Evolutionary conservation across 306 rosid genomes (phyloP).

Genomic region (Lotus japonicus): DNA sequence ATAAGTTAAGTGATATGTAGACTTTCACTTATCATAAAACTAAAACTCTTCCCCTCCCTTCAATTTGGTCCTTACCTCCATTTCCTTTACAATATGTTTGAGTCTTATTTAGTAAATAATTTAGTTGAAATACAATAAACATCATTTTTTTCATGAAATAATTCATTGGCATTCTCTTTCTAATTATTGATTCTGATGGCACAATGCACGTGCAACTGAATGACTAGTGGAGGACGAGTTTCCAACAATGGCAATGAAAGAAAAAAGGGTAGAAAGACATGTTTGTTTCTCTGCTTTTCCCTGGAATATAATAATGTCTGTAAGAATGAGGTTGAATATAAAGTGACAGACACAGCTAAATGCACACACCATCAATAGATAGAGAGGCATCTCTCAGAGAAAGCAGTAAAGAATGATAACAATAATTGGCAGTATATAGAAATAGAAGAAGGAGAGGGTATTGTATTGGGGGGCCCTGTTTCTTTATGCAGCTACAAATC

Average conservation of each 20-base stretch:
- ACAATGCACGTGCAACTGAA: not conserved
- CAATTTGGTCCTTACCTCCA: too few species aligned
- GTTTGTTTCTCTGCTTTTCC: not conserved
- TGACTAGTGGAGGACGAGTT: not conserved
- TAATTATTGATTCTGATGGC: too few species aligned
- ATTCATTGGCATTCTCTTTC: too few species aligned
- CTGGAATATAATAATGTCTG: not conserved
- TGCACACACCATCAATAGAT: too few species aligned
- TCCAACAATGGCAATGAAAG: not conserved
- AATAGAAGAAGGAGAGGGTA: conserved; percentile 10
- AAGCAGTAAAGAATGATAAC: conserved; percentile 22
- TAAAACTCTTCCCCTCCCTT: too few species aligned
- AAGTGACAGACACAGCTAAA: not conserved
- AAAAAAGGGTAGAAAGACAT: not conserved
- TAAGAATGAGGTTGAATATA: conserved; percentile 1
- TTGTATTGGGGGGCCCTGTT: conserved; percentile 35
- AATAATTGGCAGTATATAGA: conserved; percentile 35
- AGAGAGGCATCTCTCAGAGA: not conserved
- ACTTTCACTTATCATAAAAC: too few species aligned
- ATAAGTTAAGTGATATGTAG: too few species aligned
- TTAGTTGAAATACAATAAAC: too few species aligned
- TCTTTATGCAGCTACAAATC: conserved; percentile 45
- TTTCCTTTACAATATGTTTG: too few species aligned
- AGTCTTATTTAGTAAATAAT: too few species aligned
- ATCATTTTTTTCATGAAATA: too few species aligned